phyloP scores from a whole-genome alignment of 2,329 filamentous ascomycete species.

The Monilinia vaccinii-corymbosi region DNA sequence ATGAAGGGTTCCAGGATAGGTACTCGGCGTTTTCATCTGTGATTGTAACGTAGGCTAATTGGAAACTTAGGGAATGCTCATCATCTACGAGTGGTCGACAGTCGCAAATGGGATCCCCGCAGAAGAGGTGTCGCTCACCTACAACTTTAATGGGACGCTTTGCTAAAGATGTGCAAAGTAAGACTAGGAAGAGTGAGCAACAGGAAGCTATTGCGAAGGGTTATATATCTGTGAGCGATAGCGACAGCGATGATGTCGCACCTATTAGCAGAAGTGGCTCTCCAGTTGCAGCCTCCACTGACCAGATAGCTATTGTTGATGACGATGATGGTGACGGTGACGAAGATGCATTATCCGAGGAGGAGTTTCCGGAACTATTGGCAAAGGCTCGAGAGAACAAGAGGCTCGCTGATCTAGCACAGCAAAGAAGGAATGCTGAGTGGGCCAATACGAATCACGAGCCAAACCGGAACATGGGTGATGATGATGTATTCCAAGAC shows the following conservation, averaged over 20 bases:
- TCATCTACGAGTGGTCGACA: conserved; percentile 17
- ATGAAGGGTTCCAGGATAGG: not conserved
- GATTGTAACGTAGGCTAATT: not conserved
- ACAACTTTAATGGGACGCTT: conserved; percentile 16
- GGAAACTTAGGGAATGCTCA: conserved; percentile 17
- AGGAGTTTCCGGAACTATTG: conserved; percentile 29
- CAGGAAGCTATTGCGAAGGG: conserved; percentile 11
- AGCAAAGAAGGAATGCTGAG: conserved; percentile 8
- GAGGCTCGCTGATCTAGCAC: conserved; percentile 16
- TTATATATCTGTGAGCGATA: conserved; percentile 22
- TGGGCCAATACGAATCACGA: conserved; percentile 14
- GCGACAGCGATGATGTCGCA: conserved; percentile 14
- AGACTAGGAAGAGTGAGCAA: conserved; percentile 2
- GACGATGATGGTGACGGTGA: conserved; percentile 21
- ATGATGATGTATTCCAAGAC: conserved; percentile 14
- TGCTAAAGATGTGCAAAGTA: conserved; percentile 14
- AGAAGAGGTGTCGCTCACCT: conserved; percentile 10
- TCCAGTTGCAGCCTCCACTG: not conserved
- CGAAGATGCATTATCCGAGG: conserved; percentile 20
- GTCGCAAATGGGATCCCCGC: conserved; percentile 9
- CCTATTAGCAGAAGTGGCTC: not conserved
- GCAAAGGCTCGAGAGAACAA: conserved; percentile 23
- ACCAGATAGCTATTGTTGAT: not conserved
- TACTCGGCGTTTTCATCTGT: not conserved
- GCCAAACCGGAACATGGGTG: not conserved